Evolutionary conservation across 2,329 filamentous ascomycete genomes (phyloP).

Genomic region (Fusarium goolgardi): DNA sequence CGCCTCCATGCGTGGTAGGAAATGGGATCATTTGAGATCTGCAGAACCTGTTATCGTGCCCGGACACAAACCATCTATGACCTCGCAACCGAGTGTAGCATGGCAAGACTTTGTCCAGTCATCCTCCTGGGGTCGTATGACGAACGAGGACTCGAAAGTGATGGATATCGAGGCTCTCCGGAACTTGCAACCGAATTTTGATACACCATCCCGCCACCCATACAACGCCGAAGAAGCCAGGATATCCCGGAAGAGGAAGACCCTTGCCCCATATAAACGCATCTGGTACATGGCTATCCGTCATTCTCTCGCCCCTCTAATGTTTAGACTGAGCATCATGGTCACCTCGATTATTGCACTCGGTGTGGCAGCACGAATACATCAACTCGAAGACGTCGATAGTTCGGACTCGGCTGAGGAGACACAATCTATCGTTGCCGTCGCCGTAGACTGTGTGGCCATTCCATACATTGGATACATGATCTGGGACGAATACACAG

Average conservation of each 20-base stretch:
- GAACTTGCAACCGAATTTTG: conserved; percentile 61
- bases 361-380: conserved; percentile 80
- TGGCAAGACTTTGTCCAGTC: conserved; percentile 68
- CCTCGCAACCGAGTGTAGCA: conserved; percentile 55
- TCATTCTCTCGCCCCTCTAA: conserved; percentile 85
- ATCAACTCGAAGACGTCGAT: conserved; percentile 64
- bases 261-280: conserved; percentile 60
- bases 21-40: conserved; percentile 70
- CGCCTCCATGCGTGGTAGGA: conserved; percentile 60
- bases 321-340: conserved; percentile 85
- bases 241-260: conserved; percentile 48
- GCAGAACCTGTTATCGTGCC: conserved; percentile 70
- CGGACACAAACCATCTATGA: conserved; percentile 55
- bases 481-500: conserved; percentile 95
- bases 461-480: conserved; percentile 93
- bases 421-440: conserved; percentile 86
- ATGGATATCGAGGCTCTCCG: conserved; percentile 60
- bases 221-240: conserved; percentile 47
- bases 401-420: conserved; percentile 64
- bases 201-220: conserved; percentile 52
- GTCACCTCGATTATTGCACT: conserved; percentile 85
- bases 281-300: conserved; percentile 77
- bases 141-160: conserved; percentile 61
- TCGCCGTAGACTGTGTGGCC: conserved; percentile 88
- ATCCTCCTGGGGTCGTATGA: conserved; percentile 62